Evolutionary conservation across 2,329 filamentous ascomycete genomes (phyloP).

Genomic region (Pezicula carpinea): DNA sequence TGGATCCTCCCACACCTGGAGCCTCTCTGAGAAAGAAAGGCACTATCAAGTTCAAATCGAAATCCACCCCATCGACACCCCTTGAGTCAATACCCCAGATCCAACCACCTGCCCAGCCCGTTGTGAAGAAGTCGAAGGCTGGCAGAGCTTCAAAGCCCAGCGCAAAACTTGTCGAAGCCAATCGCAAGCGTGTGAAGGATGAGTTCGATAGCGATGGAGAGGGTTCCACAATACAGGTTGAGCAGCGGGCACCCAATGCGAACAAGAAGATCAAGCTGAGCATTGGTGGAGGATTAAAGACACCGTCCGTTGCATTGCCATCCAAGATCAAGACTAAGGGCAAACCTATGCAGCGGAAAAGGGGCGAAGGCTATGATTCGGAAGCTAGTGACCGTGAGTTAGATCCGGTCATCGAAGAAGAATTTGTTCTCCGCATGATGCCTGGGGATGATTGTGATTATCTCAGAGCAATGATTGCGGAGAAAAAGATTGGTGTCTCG

Average conservation of each 20-base stretch:
- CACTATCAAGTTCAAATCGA: slow-evolving; percentile 27
- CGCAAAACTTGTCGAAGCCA: slow-evolving; percentile 50
- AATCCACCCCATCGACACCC: slow-evolving; percentile 17
- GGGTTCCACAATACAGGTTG: slow-evolving; percentile 28
- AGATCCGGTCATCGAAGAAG: slow-evolving; percentile 85
- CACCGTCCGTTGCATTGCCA: slow-evolving; percentile 32
- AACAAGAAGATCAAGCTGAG: slow-evolving; percentile 44
- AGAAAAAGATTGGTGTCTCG: slow-evolving; percentile 69
- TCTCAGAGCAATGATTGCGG: slow-evolving; percentile 68
- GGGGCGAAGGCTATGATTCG: slow-evolving; percentile 91
- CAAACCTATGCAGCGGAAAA: slow-evolving; percentile 62
- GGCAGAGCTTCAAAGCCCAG: slow-evolving; percentile 56
- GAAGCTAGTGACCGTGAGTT: slow-evolving; percentile 86
- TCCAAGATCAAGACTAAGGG: slow-evolving; percentile 62
- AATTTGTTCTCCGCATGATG: slow-evolving; percentile 84
- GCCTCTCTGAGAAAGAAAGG: slow-evolving; percentile 7
- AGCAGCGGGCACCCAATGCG: slow-evolving; percentile 20
- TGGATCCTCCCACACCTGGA: slow-evolving; percentile 18
- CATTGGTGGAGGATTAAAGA: slow-evolving; percentile 21
- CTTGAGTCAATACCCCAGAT: slow-evolving; percentile 15
- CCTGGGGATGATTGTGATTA: slow-evolving; percentile 85
- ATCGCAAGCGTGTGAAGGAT: slow-evolving; percentile 53
- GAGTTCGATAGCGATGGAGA: slow-evolving; percentile 47
- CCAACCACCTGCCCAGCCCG: slow-evolving; percentile 12
- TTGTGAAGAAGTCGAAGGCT: slow-evolving; percentile 50